These are phyloP conservation scores for Carallia brachiata DNA, from an alignment of 345 rosid species.

Conservation along the genomic window DNA sequence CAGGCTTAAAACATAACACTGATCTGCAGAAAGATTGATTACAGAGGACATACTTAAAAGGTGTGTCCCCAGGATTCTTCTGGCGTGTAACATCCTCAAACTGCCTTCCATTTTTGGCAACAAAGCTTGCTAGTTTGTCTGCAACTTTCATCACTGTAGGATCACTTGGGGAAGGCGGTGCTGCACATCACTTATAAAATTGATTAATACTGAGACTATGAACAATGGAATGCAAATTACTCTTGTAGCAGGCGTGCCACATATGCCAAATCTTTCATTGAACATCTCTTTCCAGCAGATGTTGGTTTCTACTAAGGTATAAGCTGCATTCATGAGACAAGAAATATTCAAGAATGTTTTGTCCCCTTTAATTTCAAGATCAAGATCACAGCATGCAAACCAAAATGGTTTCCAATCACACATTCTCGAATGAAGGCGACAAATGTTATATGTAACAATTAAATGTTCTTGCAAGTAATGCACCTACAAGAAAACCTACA, in stretches of 20 bases:
- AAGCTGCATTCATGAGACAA: conserved; percentile 97
- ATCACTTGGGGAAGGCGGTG: conserved; percentile 82
- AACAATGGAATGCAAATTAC: conserved; percentile 97
- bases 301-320: conserved; percentile 75
- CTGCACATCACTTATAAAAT: conserved; percentile 99
- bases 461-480: not conserved
- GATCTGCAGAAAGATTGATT: not conserved
- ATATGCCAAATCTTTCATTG: conserved; percentile 89
- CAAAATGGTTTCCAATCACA: conserved; percentile 20
- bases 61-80: conserved; percentile 96
- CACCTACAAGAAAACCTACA: not conserved
- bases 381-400: conserved; percentile 38
- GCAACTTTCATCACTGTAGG: conserved; percentile 96
- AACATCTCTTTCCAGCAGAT: conserved; percentile 89
- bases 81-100: conserved; percentile 88
- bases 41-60: conserved; percentile 63
- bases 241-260: conserved; percentile 93
- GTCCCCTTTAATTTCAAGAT: conserved; percentile 41
- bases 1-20: conserved; percentile 10
- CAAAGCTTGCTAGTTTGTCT: conserved; percentile 95
- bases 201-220: conserved; percentile 98
- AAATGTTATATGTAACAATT: conserved; percentile 8
- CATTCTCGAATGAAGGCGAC: conserved; percentile 10
- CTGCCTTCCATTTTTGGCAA: conserved; percentile 96
- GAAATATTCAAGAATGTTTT: conserved; percentile 70